Evolutionary conservation across 2,329 filamentous ascomycete genomes (phyloP), one percentile per base, ranked within the genome.

Genomic region (Venturia oleaginea): DNA sequence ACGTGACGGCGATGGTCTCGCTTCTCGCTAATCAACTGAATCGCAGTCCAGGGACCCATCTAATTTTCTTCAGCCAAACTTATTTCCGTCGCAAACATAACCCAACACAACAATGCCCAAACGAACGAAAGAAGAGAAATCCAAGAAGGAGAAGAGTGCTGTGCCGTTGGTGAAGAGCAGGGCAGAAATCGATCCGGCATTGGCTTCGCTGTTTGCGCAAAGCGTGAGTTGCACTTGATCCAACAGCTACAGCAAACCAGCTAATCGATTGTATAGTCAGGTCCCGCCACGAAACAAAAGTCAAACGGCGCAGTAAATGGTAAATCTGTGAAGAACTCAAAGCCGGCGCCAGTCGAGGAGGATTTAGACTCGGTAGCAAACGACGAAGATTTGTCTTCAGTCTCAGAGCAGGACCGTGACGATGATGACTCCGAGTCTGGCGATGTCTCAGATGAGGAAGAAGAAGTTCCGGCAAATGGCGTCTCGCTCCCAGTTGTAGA

Each of bases 151-250:
- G 59, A 32, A 40, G 38, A 60, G 59, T 66, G 24, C 68, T 15
- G 70, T 70, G 62, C 66, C 67, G 6, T 62, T 73, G 64, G 66
- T 75, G 15, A 72, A 72, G 40, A 69, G 72, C 62, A 72, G 75
- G 32, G 74, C 74, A 38, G 71, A 72, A 54, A 70, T 80, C 61
- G 77, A 81, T 66, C 75, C 78, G 22, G 70, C 70, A 43, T 68
- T 82, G 38, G 76, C 77, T n/a, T 80, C 78, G 62, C 72, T 82
- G 59, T 82, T 82, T 70, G 76, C 79, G 27, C 72, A 70, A 67
- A 77, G 73, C 68, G 75, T 77, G 67, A 37, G 54, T 61, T 19
- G n/a, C 27, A 37, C 17, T 64, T 11, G 5, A 40, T 40, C 15
- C 34, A 13, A 10, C 37, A 60, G 59, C 24, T 40, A 37, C 15